These are phyloP conservation scores for Ceratocystis eucalypticola DNA, from an alignment of 2,329 filamentous ascomycete species.

Conservation along the genomic window DNA sequence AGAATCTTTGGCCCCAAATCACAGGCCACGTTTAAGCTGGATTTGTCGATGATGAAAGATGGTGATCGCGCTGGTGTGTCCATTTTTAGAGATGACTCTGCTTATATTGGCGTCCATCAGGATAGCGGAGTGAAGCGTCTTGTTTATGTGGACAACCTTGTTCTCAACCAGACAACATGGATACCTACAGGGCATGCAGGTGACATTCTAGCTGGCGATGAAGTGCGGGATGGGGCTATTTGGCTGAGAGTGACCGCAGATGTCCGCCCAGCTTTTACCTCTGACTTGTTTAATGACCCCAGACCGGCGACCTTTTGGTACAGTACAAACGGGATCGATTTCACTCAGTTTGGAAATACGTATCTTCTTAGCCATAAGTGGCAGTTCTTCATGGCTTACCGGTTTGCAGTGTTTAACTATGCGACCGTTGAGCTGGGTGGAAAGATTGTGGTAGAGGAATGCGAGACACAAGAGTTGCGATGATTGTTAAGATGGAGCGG, in stretches of 20 bases:
- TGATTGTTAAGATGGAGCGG: background rate
- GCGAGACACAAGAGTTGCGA: conserved; percentile 4
- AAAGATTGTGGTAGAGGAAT: conserved; percentile 19
- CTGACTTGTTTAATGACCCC: conserved; percentile 9
- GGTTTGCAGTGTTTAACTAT: conserved; percentile 37
- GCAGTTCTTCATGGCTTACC: conserved; percentile 36
- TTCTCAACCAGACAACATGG: conserved; percentile 14
- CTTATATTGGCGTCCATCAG: conserved; percentile 38
- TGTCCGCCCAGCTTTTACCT: conserved; percentile 19
- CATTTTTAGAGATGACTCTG: conserved; percentile 38
- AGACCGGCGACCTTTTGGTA: conserved; percentile 26
- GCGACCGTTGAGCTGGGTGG: conserved; percentile 28
- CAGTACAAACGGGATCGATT: conserved; percentile 32
- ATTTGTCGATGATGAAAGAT: conserved; percentile 34
- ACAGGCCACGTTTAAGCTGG: conserved; percentile 35
- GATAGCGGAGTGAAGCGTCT: conserved; percentile 25
- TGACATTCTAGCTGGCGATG: conserved; percentile 24
- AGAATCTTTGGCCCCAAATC: conserved; percentile 34
- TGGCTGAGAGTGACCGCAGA: conserved; percentile 23
- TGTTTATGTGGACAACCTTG: conserved; percentile 24
- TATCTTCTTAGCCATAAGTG: conserved; percentile 30
- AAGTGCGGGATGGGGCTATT: conserved; percentile 21
- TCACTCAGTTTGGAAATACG: conserved; percentile 27
- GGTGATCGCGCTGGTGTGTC: conserved; percentile 40
- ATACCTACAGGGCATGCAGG: background rate